A percentile compares a stretch with the other conserved stretches of the same genome.
Evolutionary conservation across 2,329 filamentous ascomycete species (phyloP).

Genomic region (Xylariaceae sp.): DNA sequence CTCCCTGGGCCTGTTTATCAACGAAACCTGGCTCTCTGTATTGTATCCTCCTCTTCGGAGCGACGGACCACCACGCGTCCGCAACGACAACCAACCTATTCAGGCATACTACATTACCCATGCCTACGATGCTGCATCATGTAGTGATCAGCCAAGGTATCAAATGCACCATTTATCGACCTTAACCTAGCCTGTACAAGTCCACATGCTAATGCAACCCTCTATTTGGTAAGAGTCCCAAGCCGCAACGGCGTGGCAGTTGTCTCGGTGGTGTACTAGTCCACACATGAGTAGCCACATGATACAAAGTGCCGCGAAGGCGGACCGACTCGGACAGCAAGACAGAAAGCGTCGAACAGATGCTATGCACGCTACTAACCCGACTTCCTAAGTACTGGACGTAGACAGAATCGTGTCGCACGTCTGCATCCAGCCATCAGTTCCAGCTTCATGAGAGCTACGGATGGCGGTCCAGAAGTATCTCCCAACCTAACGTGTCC

Average conservation of each 20-base stretch:
- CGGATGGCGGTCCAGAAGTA: too few species aligned
- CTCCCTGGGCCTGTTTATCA: too few species aligned
- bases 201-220: conserved; percentile 10
- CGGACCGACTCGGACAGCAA: conserved; percentile 13
- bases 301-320: conserved; percentile 7
- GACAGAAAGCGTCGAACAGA: conserved; percentile 3
- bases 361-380: neutral
- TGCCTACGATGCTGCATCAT: conserved; percentile 6
- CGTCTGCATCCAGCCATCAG: too few species aligned
- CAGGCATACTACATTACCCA: conserved; percentile 15
- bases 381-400: neutral
- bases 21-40: neutral
- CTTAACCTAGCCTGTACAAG: conserved; percentile 8
- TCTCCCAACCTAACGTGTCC: too few species aligned
- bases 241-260: conserved; percentile 3
- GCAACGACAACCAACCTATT: conserved; percentile 6
- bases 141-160: conserved; percentile 7
- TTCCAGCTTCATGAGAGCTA: too few species aligned
- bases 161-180: conserved; percentile 4
- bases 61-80: conserved; percentile 15
- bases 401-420: too few species aligned
- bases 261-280: neutral
- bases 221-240: conserved; percentile 13
- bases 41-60: conserved; percentile 9
- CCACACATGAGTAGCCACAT: conserved; percentile 9